phyloP scores from a whole-genome alignment of 768 basidiomycete genomes.

The Tylopilus sp. region DNA sequence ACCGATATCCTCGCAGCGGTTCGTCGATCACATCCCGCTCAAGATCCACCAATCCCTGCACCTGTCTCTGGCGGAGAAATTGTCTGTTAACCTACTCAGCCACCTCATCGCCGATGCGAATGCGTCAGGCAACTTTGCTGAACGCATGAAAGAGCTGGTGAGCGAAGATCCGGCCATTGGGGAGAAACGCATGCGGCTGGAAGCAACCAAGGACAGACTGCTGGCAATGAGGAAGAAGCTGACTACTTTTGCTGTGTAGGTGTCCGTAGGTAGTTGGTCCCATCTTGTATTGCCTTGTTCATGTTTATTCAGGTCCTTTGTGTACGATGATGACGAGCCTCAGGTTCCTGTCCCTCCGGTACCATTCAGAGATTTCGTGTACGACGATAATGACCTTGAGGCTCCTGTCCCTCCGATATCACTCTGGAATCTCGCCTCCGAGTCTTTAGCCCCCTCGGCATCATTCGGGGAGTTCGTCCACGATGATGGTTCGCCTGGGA shows the following conservation, averaged over 20 bases:
- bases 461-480: too few relatives aligned
- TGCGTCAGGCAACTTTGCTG: constrained; percentile 13
- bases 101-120: constrained; percentile 26
- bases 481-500: too few relatives aligned
- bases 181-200: constrained; percentile 33
- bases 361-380: too few relatives aligned
- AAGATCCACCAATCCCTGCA: constrained; percentile 46
- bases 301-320: background rate
- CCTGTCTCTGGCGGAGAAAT: constrained; percentile 32
- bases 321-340: too few relatives aligned
- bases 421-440: too few relatives aligned
- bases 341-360: too few relatives aligned
- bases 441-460: too few relatives aligned
- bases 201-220: constrained; percentile 33
- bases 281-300: background rate
- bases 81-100: constrained; percentile 36
- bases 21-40: constrained; percentile 52
- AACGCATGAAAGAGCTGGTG: constrained; percentile 39
- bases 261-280: background rate
- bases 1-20: constrained; percentile 35
- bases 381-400: too few relatives aligned
- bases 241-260: constrained; percentile 22
- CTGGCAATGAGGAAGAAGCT: constrained; percentile 40
- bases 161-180: constrained; percentile 43
- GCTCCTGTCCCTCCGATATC: too few relatives aligned